These are phyloP conservation scores for Trichopus zeylanicus DNA, from an alignment of 116 monocot species.

Conservation along the genomic window DNA sequence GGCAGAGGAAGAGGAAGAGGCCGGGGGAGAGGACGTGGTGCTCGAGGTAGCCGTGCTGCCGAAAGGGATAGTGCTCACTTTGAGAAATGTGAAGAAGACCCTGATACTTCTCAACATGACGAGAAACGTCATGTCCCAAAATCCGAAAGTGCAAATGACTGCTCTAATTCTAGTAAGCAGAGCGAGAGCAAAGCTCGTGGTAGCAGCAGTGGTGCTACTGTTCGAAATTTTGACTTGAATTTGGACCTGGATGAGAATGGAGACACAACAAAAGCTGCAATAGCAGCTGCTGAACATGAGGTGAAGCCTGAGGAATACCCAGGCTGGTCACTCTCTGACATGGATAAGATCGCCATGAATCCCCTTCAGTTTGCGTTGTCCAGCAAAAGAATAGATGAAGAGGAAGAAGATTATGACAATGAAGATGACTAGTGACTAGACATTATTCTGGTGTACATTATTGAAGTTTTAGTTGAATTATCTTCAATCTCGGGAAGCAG, in stretches of 20 bases:
- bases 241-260: conserved; percentile 43
- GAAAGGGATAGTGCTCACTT: conserved; percentile 13
- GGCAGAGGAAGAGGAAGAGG: conserved; percentile 38
- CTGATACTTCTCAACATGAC: conserved; percentile 18
- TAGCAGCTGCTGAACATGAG: conserved; percentile 1
- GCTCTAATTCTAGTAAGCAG: neutral
- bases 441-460: neutral
- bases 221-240: conserved; percentile 75
- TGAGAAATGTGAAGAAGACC: conserved; percentile 35
- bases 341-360: conserved; percentile 38
- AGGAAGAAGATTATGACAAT: conserved; percentile 77
- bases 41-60: conserved; percentile 13
- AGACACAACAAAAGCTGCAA: conserved; percentile 8
- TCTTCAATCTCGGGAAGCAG: neutral
- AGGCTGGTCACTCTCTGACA: conserved; percentile 30
- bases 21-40: conserved; percentile 46
- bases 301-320: conserved; percentile 31
- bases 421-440: conserved; percentile 28
- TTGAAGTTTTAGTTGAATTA: neutral
- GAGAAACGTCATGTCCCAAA: conserved; percentile 2
- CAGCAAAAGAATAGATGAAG: conserved; percentile 35
- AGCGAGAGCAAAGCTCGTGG: conserved; percentile 7
- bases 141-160: conserved; percentile 9
- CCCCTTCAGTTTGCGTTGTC: conserved; percentile 35
- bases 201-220: neutral